Evolutionary conservation across 305 asterid species (phyloP), one percentile per base, ranked within the genome.

Genomic region (Fraxinus greggii): DNA sequence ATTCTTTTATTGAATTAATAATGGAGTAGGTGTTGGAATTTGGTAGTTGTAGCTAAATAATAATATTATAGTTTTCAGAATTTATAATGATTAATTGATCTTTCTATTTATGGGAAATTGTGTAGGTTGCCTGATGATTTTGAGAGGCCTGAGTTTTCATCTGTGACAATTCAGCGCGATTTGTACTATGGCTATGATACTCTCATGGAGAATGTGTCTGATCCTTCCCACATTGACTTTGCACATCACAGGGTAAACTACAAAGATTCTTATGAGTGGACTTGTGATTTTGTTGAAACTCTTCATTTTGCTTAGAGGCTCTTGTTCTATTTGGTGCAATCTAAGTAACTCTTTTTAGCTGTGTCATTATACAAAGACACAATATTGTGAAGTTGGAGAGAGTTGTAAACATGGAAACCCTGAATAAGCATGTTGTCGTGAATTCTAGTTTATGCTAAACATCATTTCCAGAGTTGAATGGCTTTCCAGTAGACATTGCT

Each of bases 161-260:
- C 97, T 0, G 98, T 97, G 86, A 97, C 97, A 12, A 97, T 97
- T 83, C 99, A 97, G 84, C 97, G 99, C 0, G 99, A 94, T 88
- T 80, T 97, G 89, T 97, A 83, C 89, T 97, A 97, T 81, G 98
- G 98, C 29, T 94, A 97, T 78, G 99, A 97, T 89, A 97, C 98
- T 79, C 95, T 97, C 61, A 93, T 97, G 99, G 99, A 97, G 93
- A 97, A 97, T 83, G 99, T 97, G 24, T 94, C 98, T 48, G 98
- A 97, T 90, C 99, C 99, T 82, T 97, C 98, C 83, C 99, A 97
- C 87, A 97, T 97, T 76, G 97, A 97, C 87, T 97, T 97, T 89
- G 98, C 99, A 12, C 98, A 97, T 83, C 98, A 97, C 88, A 97
- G 93, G 98, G 99, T 94, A 88, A 40, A 23, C 7, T 81, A 26